Base-by-base conservation (phyloP, 2,329 filamentous ascomycete genomes). In the Monosporascus sp. region DNA sequence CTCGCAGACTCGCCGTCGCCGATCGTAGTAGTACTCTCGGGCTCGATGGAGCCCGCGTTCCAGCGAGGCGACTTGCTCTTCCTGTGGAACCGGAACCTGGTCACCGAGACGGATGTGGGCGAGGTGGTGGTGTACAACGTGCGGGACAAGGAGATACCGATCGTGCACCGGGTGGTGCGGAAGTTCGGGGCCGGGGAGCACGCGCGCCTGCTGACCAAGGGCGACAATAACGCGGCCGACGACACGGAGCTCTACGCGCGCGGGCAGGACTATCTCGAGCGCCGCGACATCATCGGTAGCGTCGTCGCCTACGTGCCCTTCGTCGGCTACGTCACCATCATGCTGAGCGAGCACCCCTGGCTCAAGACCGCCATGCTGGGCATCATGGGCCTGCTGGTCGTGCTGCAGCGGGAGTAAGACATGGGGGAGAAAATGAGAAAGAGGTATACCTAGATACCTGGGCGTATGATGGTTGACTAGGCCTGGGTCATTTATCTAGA, bases 331-430 rank as follows among this genome's bases (percentile, higher is more conserved):
- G 92, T 97, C 46, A 99, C 94, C 2, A 99, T 99, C 63, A 78
- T 97, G 71, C 78, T 99, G 58, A 94, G 90, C 58, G 94, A 99
- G 71, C 87, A 99, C 69, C 94, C 94, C 6, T 97, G 93, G 93
- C 71, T 97, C 64, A 99, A 99, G 82, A 95, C 90, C 44, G 93
- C 86, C 26, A 90, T 97, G 86, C 72, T 99, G 66, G 93, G 90
- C 1, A 81, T 97, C 49, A 99, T 99, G 94, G 94, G 93, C 1
- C 70, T 97, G 64, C 85, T 96, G 75, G 94, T 97, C 26, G 87
- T 99, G 48, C 71, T 99, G 64, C 94, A 99, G 71, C 78, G 92
- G 66, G 94, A 99, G 76, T 97, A 76, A 51, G 47, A 31, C 11
- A 34, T n/a, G 22, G 26, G 20, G 20, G 20, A 44, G 19, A 4